Evolutionary conservation across 106 monocot species (phyloP), one percentile per base, ranked within the genome.

Genomic region (Acorus gramineus): DNA sequence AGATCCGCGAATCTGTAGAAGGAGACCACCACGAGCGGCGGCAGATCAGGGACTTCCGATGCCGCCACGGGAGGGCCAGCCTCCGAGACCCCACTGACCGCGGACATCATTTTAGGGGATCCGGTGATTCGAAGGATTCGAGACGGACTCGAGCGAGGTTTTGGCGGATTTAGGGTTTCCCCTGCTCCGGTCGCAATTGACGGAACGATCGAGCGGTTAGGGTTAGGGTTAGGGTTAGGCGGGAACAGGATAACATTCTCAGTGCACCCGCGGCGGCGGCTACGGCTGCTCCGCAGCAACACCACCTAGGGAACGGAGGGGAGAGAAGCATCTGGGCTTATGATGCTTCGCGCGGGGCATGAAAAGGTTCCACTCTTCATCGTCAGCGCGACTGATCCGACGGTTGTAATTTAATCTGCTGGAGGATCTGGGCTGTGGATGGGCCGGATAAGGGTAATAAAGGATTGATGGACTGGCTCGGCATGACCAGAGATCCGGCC

Each of bases 1-100:
- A 96, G 85, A 72, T 85, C 82, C 1, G 95, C 84, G 42, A 96
- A 96, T 59, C 74, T 69, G 56, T 96, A 96, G 73, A 96, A 96
- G n/a, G 90, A 90, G 3, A 96, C 87, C 7, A 96, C 87, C 7
- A 90, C 82, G 3, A 96, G 78, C 14, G 51, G 11, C 66, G 69
- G 53, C 5, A 28, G 14, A 13, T 46, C 43, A 0, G 5, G 42
- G 47, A 44, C 2, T 7, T 57, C 80, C 45, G 42, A 71, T 6
- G 55, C 8, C 42, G 2, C 52, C 43, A 50, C 13, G 7, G 11
- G 60, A 10, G 46, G 3, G 10, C 49, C 12, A 47, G 56, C 45
- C 6, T 47, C 8, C 62, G 67, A 28, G 4, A 53, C 52, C 49
- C 55, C 55, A 28, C 44, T 5, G 9, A 6, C 45, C 4, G 58